Conservation (phyloP, 176 grass and related monocot genomes). For the Sorghum bicolor region Sorghum_bicolor_NCBIv3 NC_012870.2:76166501-76167000, state of each 20-base stretch:
- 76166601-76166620: background rate
- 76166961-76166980: too few relatives aligned
- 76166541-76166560: background rate
- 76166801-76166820: background rate
- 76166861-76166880: background rate
- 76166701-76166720: background rate
- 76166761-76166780: too few relatives aligned
- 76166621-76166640: background rate
- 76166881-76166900: slow-evolving; percentile 10
- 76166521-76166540: background rate
- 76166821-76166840: background rate
- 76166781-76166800: too few relatives aligned
- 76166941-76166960: too few relatives aligned
- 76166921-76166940: too few relatives aligned
- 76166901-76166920: background rate
- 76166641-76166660: background rate
- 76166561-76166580: background rate
- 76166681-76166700: background rate
- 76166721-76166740: background rate
- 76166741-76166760: too few relatives aligned
- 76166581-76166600: background rate
- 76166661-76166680: background rate
- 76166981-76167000: too few relatives aligned
- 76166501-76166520: background rate
- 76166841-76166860: background rate